Base-by-base conservation (phyloP, 2,329 filamentous ascomycete genomes). In the Ophiocordyceps polyrhachis-furcata region DNA sequence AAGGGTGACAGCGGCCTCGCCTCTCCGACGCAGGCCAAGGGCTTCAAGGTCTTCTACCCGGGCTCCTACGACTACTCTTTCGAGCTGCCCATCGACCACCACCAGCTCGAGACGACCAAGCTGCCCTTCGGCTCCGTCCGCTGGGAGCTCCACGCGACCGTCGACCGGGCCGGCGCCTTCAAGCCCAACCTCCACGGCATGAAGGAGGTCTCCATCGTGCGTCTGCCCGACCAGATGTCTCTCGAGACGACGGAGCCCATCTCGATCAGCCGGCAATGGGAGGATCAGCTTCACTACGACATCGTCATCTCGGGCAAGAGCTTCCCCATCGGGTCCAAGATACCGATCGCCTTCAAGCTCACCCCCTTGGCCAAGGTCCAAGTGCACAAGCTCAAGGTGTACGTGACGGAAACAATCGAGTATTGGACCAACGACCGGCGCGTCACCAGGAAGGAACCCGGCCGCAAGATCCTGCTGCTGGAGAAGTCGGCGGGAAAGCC, bases 261-360 rank as follows among this genome's bases (percentile, higher is more conserved):
- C 54, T 89, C 87, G 12, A 94, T 95, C 55, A 89, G 83, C 50
- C 73, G 88, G 19, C 87, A 85, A 49, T 95, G 88, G 88, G 88
- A 95, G 58, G 87, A 95, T 52, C 88, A 94, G 56, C 68, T 95
- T 29, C 86, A 93, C 56, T 95, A 95, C 63, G 88, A 95, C 55
- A 94, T 95, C 52, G 81, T 94, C 58, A 93, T 95, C 45, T 94
- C 87, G 1, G 88, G 88, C 45, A 94, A 94, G 69, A 93, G 87
- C 1, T 95, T 95, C 48, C 85, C 88, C 0, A 74, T 95, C 19
- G 88, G 88, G 15, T 75, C 82, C 37, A 83, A 83, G 54, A 85
- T 95, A 15, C 88, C 88, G 1, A 91, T 95, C 47, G 87, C 87
- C 1, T 93, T 95, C 68, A 94, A 93, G 61, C 70, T 95, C 51